phyloP scores from a whole-genome alignment of 2,329 filamentous ascomycete species.

The Stenocarpella maydis region DNA sequence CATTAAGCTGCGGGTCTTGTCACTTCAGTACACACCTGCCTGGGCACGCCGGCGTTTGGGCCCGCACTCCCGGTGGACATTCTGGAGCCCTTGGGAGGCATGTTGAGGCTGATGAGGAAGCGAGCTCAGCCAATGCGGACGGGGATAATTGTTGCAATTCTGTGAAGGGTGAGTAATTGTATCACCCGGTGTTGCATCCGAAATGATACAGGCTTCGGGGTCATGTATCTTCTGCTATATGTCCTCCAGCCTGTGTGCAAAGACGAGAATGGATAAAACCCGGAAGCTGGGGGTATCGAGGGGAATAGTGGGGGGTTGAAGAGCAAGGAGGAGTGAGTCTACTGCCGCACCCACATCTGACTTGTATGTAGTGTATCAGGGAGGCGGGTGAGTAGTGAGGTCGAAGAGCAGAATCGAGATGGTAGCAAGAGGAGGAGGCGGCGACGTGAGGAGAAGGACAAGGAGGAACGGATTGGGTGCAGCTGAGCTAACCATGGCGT shows the following conservation, averaged over 20 bases:
- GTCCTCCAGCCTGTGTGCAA: background rate
- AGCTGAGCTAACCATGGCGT: slow-evolving; percentile 4
- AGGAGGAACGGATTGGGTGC: background rate
- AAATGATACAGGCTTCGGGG: background rate
- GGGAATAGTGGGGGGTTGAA: background rate
- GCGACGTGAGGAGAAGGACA: slow-evolving; percentile 8
- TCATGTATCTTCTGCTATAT: background rate
- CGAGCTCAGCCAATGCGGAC: background rate
- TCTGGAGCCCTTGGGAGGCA: slow-evolving; percentile 20
- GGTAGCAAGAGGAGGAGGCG: background rate
- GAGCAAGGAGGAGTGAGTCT: background rate
- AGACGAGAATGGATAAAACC: background rate
- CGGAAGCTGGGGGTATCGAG: background rate
- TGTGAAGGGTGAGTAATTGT: background rate
- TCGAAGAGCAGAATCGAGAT: no score
- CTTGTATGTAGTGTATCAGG: background rate
- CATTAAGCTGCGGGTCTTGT: no score
- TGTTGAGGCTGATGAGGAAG: background rate
- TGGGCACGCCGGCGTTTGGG: slow-evolving; percentile 16
- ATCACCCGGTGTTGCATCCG: background rate
- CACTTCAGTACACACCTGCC: slow-evolving; percentile 26
- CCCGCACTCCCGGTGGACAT: slow-evolving; percentile 10
- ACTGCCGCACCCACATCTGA: background rate
- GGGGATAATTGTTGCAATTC: background rate
- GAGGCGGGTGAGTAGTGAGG: background rate